phyloP scores from a whole-genome alignment of 2,329 filamentous ascomycete species.

The Beauveria brongniartii region DNA sequence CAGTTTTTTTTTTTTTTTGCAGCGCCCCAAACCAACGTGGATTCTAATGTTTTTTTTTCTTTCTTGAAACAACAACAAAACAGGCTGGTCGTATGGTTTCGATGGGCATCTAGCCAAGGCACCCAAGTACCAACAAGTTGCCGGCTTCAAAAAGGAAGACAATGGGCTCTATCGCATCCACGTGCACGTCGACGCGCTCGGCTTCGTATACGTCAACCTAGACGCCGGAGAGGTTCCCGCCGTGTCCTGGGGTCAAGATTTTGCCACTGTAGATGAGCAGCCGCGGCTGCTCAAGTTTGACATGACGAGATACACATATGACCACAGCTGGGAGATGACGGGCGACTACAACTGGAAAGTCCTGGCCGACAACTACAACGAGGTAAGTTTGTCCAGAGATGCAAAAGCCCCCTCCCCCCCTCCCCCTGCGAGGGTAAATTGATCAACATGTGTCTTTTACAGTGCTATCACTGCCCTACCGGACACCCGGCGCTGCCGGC shows the following conservation, averaged over 20 bases:
- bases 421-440: too few relatives aligned
- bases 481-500: conserved; percentile 49
- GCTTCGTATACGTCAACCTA: conserved; percentile 45
- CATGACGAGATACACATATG: conserved; percentile 21
- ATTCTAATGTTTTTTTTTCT: neutral
- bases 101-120: conserved; percentile 37
- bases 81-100: conserved; percentile 37
- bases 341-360: conserved; percentile 33
- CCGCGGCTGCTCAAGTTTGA: conserved; percentile 18
- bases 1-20: too few relatives aligned
- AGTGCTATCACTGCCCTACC: conserved; percentile 44
- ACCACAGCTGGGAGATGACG: conserved; percentile 25
- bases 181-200: conserved; percentile 34
- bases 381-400: conserved; percentile 5
- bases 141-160: conserved; percentile 30
- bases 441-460: neutral
- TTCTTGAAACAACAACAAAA: too few relatives aligned
- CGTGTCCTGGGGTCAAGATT: conserved; percentile 35
- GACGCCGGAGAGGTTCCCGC: conserved; percentile 29
- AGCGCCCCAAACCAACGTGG: too few relatives aligned
- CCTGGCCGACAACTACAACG: conserved; percentile 41
- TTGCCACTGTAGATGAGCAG: conserved; percentile 21
- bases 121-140: conserved; percentile 31
- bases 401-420: too few relatives aligned
- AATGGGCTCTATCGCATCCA: conserved; percentile 39